These are phyloP conservation scores for Lobosporangium transversale DNA, from an alignment of 192 early-diverging fungal genomes.

Conservation along the genomic window DNA sequence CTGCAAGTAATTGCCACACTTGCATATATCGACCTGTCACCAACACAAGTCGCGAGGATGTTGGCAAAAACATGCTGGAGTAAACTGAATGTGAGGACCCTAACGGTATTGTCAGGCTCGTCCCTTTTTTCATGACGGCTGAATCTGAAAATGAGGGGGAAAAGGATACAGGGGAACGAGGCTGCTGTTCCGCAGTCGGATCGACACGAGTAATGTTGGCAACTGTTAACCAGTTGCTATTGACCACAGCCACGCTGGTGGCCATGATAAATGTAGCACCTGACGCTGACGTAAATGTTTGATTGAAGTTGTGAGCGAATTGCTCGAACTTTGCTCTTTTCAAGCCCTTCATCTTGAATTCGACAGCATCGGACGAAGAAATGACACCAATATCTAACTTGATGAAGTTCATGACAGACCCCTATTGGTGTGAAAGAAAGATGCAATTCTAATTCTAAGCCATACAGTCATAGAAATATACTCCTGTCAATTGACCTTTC, in stretches of 20 bases:
- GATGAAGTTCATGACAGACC: not conserved
- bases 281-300: not conserved
- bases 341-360: not conserved
- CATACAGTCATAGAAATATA: too few relatives aligned
- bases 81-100: constrained; percentile 5
- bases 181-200: not conserved
- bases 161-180: not conserved
- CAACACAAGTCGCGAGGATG: not conserved
- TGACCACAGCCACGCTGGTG: not conserved
- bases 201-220: not conserved
- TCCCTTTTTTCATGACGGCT: not conserved
- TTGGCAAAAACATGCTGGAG: not conserved
- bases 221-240: not conserved
- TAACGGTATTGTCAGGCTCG: not conserved
- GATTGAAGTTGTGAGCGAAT: not conserved
- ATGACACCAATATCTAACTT: not conserved
- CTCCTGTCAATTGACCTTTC: too few relatives aligned
- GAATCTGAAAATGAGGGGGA: too few relatives aligned
- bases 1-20: not conserved
- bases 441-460: not conserved
- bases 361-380: not conserved
- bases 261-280: not conserved
- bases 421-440: not conserved
- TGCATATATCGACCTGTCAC: constrained; percentile 4
- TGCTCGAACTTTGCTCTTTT: not conserved